phyloP scores from a whole-genome alignment of 805 yeast genomes.

The Kodamaea restingae region DNA sequence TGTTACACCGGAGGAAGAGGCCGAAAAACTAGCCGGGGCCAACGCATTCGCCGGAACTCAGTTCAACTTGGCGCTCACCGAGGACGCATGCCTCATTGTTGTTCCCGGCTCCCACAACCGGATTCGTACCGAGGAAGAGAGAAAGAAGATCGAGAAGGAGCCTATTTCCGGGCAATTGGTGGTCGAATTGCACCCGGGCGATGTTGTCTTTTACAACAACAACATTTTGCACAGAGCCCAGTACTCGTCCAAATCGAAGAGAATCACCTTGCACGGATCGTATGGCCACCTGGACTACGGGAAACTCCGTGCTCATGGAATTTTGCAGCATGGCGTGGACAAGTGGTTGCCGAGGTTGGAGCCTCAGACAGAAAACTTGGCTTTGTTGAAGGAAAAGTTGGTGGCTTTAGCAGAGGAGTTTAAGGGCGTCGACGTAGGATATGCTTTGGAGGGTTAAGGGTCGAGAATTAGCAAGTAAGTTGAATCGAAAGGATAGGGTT shows the following conservation, averaged over 20 bases:
- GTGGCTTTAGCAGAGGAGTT: constrained; percentile 26
- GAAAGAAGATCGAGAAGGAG: constrained; percentile 36
- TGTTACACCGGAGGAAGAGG: constrained; percentile 43
- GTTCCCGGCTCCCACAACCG: constrained; percentile 47
- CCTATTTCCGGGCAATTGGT: constrained; percentile 36
- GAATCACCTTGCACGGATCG: constrained; percentile 49
- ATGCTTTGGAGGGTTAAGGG: constrained; percentile 34
- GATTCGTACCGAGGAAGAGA: constrained; percentile 42
- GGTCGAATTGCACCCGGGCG: constrained; percentile 47
- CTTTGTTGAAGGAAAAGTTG: constrained; percentile 26
- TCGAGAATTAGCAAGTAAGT: too few relatives aligned
- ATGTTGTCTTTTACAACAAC: constrained; percentile 46
- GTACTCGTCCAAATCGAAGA: constrained; percentile 33
- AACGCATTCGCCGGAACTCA: constrained; percentile 47
- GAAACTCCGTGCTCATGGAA: constrained; percentile 43
- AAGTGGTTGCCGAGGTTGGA: constrained; percentile 41
- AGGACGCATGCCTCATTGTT: constrained; percentile 45
- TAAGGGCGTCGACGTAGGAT: constrained; percentile 33
- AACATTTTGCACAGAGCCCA: constrained; percentile 48
- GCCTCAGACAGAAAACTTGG: constrained; percentile 28
- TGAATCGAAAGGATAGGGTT: too few relatives aligned
- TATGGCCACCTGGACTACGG: constrained; percentile 45
- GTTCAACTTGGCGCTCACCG: constrained; percentile 46
- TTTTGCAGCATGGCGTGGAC: constrained; percentile 51
- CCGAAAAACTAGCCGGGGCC: constrained; percentile 29